Evolutionary conservation across 306 rosid genomes (phyloP).

Genomic region (Cucurbita pepo): DNA sequence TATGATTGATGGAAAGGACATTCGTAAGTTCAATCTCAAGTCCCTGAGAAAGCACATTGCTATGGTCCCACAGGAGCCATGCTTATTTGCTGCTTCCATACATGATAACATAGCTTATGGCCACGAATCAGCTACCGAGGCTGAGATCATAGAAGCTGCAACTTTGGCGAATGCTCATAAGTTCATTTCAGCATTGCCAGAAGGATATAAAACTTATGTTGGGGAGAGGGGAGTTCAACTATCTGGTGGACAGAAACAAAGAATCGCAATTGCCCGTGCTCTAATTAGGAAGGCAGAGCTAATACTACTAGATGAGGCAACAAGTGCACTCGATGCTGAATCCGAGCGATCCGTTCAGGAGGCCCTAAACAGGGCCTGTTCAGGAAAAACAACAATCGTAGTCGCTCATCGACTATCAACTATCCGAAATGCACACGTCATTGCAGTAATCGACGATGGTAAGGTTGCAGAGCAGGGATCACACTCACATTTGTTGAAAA

Average conservation of each 20-base stretch:
- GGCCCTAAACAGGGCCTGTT: conserved; percentile 79
- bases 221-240: conserved; percentile 94
- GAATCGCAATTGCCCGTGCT: conserved; percentile 88
- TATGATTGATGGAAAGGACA: conserved; percentile 82
- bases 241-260: conserved; percentile 91
- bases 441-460: conserved; percentile 96
- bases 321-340: conserved; percentile 95
- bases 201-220: conserved; percentile 77
- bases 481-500: conserved; percentile 81
- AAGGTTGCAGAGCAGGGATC: conserved; percentile 98
- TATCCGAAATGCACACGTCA: conserved; percentile 61
- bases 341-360: conserved; percentile 93
- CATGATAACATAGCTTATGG: conserved; percentile 92
- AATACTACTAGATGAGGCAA: conserved; percentile 92
- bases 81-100: conserved; percentile 72
- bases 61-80: conserved; percentile 92
- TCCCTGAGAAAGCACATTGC: conserved; percentile 83
- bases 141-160: conserved; percentile 89
- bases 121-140: conserved; percentile 69
- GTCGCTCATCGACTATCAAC: conserved; percentile 88
- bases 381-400: conserved; percentile 80
- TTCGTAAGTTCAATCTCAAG: conserved; percentile 81
- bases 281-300: conserved; percentile 77
- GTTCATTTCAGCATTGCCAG: conserved; percentile 69
- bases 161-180: conserved; percentile 85